Percentiles rank a stretch among this genome's conserved stretches.
These are phyloP conservation scores for Sugiyamaella sp. DNA, from an alignment of 1,139 yeast species.

Conservation along the genomic window DNA sequence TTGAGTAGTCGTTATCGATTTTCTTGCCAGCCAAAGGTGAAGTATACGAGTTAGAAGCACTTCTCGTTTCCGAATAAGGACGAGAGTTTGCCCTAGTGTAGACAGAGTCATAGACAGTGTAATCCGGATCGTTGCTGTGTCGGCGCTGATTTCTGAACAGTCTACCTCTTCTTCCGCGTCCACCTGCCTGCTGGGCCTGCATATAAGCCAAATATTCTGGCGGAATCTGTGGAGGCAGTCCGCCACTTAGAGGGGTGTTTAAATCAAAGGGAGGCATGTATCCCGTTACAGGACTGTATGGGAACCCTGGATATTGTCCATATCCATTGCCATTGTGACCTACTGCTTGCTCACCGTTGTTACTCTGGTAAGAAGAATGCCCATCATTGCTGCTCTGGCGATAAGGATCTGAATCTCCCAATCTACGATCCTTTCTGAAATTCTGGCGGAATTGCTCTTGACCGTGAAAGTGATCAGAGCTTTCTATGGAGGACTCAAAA, in stretches of 20 bases:
- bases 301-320: not conserved
- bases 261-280: constrained; percentile 29
- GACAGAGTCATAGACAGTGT: not conserved
- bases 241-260: no score
- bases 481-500: no score
- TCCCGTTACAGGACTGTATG: constrained; percentile 23
- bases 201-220: constrained; percentile 11
- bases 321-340: not conserved
- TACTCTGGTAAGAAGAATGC: no score
- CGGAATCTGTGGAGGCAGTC: constrained; percentile 2
- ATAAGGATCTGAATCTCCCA: not conserved
- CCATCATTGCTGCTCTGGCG: not conserved
- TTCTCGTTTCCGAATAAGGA: not conserved
- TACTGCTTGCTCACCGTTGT: not conserved
- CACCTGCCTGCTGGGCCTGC: constrained; percentile 2
- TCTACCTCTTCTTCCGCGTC: constrained; percentile 1
- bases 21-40: constrained; percentile 21
- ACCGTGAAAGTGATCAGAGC: constrained; percentile 17
- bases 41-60: not conserved
- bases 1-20: constrained; percentile 31
- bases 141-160: not conserved
- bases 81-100: not conserved
- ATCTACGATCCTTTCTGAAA: constrained; percentile 15
- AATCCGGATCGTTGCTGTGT: not conserved
- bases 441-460: constrained; percentile 22